These are phyloP conservation scores for Linnemannia zychae DNA, from an alignment of 192 early-diverging fungal genomes.

Conservation along the genomic window DNA sequence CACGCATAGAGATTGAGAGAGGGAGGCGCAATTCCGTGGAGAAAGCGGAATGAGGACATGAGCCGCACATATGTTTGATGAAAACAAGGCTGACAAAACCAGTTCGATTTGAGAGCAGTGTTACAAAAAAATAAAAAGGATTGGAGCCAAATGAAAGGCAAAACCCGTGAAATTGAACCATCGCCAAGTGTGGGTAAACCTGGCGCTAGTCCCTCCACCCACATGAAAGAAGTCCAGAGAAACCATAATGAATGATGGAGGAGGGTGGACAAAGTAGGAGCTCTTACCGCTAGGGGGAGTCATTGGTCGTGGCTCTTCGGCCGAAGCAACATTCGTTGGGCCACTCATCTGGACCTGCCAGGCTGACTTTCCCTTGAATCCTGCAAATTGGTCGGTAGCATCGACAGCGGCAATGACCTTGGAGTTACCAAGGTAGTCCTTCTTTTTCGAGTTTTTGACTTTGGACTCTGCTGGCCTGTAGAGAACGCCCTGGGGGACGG, in stretches of 20 bases:
- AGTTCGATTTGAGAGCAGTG: background rate
- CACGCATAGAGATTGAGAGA: background rate
- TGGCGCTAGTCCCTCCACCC: background rate
- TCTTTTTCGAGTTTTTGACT: constrained; percentile 86
- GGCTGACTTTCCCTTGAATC: constrained; percentile 67
- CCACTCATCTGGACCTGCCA: constrained; percentile 60
- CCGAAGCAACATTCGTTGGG: constrained; percentile 57
- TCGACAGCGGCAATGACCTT: constrained; percentile 89
- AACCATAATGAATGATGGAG: constrained; percentile 2
- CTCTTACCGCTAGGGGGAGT: constrained; percentile 43
- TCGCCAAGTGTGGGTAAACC: background rate
- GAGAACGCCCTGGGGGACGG: constrained; percentile 81
- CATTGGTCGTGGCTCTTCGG: constrained; percentile 38
- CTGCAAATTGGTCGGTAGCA: constrained; percentile 69
- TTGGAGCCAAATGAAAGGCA: background rate
- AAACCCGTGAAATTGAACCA: background rate
- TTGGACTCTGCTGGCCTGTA: constrained; percentile 89
- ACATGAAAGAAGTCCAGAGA: background rate
- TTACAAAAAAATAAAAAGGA: background rate
- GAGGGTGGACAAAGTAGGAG: constrained; percentile 12
- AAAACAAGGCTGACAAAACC: constrained; percentile 2
- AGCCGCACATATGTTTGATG: constrained; percentile 3
- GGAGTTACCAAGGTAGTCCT: constrained; percentile 82
- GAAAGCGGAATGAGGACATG: background rate
- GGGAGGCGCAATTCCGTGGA: background rate